Percentiles rank a stretch among this genome's conserved stretches.
Evolutionary conservation across 768 basidiomycete species (phyloP).

Genomic region (Hysterangium stoloniferum): DNA sequence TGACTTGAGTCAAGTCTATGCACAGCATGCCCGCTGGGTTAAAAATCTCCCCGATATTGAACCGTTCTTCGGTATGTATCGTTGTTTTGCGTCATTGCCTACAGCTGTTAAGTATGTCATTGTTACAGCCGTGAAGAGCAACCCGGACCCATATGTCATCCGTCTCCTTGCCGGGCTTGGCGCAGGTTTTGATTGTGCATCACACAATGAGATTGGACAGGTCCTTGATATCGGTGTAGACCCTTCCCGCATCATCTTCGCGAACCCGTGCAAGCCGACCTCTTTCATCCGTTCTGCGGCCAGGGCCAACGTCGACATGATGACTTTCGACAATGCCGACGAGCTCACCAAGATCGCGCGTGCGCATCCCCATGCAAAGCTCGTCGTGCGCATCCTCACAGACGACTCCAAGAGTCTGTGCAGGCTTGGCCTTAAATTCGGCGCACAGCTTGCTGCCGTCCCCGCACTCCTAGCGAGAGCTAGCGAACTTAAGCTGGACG

Average conservation of each 20-base stretch:
- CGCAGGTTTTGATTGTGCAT: conserved; percentile 95
- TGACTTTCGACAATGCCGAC: conserved; percentile 98
- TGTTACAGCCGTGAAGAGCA: conserved; percentile 85
- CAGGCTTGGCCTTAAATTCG: conserved; percentile 91
- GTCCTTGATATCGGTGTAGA: conserved; percentile 74
- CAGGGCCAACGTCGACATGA: conserved; percentile 71
- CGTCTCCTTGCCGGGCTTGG: conserved; percentile 86
- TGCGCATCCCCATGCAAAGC: conserved; percentile 70
- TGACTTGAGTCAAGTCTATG: conserved; percentile 82
- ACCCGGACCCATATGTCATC: conserved; percentile 92
- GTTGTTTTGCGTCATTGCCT: conserved; percentile 16
- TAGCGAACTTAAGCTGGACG: conserved; percentile 68
- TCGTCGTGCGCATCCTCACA: conserved; percentile 92
- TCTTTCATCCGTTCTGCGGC: conserved; percentile 88
- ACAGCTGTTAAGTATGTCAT: conserved; percentile 15
- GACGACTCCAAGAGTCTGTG: conserved; percentile 95
- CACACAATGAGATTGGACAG: conserved; percentile 82
- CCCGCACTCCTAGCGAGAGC: conserved; percentile 76
- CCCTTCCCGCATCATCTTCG: conserved; percentile 86
- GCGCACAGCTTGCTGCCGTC: conserved; percentile 79
- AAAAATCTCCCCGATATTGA: conserved; percentile 73
- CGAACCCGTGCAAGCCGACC: conserved; percentile 96
- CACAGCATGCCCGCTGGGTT: conserved; percentile 79
- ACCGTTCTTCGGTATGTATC: conserved; percentile 79
- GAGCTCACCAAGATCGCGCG: conserved; percentile 91